Conservation (phyloP, 73 alveolate genomes). For the Tetrahymena malaccensis region DNA sequence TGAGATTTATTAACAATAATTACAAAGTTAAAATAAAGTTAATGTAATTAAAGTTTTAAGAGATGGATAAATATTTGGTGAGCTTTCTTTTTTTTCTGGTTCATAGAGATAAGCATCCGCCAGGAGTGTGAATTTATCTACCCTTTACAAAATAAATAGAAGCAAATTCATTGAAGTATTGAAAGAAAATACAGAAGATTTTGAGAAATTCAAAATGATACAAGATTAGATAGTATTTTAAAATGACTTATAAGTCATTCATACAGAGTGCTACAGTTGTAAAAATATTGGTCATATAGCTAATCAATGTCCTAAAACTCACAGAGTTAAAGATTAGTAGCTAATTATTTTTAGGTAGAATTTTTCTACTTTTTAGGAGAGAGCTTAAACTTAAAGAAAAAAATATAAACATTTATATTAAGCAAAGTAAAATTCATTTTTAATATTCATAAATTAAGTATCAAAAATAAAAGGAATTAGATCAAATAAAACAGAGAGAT, state of each 20-base stretch:
- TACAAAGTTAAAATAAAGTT: background rate
- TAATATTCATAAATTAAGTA: too few relatives aligned
- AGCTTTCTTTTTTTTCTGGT: conserved; percentile 9
- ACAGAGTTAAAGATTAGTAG: background rate
- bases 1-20: background rate
- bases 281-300: background rate
- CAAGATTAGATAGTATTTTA: background rate
- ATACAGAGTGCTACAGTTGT: background rate
- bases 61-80: conserved; percentile 9
- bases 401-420: background rate
- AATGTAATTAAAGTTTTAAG: background rate
- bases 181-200: conserved; percentile 10
- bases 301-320: background rate
- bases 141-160: conserved; percentile 9
- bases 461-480: background rate
- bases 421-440: background rate
- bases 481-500: background rate
- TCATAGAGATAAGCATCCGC: background rate
- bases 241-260: background rate
- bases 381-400: background rate
- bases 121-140: conserved; percentile 10
- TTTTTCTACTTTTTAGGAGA: background rate
- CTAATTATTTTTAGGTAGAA: background rate
- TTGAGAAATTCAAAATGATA: background rate
- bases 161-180: background rate